A percentile compares a stretch with the other conserved stretches of the same genome.
Conservation (phyloP, 2,329 filamentous ascomycete species). For the Parastagonospora nodorum region DNA sequence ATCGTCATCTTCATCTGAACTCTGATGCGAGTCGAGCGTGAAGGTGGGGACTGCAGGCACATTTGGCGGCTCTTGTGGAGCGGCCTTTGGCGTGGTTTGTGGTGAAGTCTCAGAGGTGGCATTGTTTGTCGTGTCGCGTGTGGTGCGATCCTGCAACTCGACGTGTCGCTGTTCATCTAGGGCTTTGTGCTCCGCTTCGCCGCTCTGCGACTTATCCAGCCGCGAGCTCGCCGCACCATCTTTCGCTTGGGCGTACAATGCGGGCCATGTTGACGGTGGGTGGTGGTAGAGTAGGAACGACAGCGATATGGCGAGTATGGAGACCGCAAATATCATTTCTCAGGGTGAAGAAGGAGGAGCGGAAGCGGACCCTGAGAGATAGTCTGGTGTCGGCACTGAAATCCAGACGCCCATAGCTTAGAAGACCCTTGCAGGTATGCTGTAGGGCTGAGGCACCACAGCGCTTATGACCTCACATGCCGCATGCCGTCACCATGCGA, state of each 20-base stretch:
- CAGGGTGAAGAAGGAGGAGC: slow-evolving; percentile 9
- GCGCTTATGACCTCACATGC: slow-evolving; percentile 20
- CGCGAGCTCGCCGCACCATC: slow-evolving; percentile 12
- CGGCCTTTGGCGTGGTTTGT: slow-evolving; percentile 41
- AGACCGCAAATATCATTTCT: slow-evolving; percentile 47
- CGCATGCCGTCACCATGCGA: slow-evolving; percentile 13
- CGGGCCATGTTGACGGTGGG: slow-evolving; percentile 45
- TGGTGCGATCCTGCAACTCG: slow-evolving; percentile 15
- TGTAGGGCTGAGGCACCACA: slow-evolving; percentile 20
- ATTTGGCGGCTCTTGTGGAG: slow-evolving; percentile 15
- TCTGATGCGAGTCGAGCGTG: slow-evolving; percentile 42
- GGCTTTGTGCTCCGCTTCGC: slow-evolving; percentile 9
- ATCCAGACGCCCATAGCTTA: slow-evolving; percentile 1
- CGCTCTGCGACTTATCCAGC: slow-evolving; percentile 22
- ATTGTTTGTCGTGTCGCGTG: slow-evolving; percentile 4
- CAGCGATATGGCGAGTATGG: slow-evolving; percentile 44
- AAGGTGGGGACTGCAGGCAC: slow-evolving; percentile 40
- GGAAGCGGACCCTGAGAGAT: slow-evolving; percentile 16
- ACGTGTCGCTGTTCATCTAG: slow-evolving; percentile 17
- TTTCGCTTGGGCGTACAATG: slow-evolving; percentile 12
- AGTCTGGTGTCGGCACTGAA: neutral
- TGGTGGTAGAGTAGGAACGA: slow-evolving; percentile 43
- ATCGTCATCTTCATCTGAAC: slow-evolving; percentile 36
- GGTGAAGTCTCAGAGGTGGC: slow-evolving; percentile 22
- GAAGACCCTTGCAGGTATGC: neutral